Evolutionary conservation across 495 filamentous ascomycete species (phyloP).

Genomic region (Astrocystis sublimbata): DNA sequence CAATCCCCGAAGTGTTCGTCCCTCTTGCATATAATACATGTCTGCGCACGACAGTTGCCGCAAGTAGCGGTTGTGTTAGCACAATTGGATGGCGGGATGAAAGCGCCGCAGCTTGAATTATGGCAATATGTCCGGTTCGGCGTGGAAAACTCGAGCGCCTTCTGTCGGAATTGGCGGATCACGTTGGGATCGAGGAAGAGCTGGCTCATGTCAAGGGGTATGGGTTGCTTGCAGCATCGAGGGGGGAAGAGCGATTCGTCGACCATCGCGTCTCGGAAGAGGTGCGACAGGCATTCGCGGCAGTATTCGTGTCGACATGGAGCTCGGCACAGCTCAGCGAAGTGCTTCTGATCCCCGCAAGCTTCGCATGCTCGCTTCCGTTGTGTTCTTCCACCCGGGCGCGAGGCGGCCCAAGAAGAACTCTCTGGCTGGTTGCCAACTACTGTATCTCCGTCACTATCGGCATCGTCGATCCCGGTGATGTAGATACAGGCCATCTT

Average conservation of each 20-base stretch:
- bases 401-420: conserved; percentile 10
- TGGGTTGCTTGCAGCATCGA: conserved; percentile 48
- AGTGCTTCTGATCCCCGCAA: conserved; percentile 21
- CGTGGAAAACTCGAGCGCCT: conserved; percentile 48
- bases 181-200: conserved; percentile 35
- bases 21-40: conserved; percentile 52
- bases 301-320: conserved; percentile 53
- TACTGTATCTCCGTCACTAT: neutral
- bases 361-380: conserved; percentile 10
- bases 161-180: conserved; percentile 37
- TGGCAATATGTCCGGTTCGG: conserved; percentile 53
- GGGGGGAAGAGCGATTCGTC: conserved; percentile 57
- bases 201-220: conserved; percentile 37
- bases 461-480: neutral
- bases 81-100: conserved; percentile 41
- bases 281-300: conserved; percentile 38
- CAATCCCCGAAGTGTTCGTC: conserved; percentile 55
- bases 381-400: neutral
- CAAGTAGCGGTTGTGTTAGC: no score
- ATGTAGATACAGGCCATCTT: no score
- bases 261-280: conserved; percentile 42
- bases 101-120: conserved; percentile 41
- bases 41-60: no score
- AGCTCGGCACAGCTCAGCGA: conserved; percentile 16
- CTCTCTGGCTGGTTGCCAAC: neutral